A percentile compares a stretch with the other conserved stretches of the same genome.
Conservation (phyloP, 1,284 basidiomycete species). For the Cystobasidium slooffiae region DNA sequence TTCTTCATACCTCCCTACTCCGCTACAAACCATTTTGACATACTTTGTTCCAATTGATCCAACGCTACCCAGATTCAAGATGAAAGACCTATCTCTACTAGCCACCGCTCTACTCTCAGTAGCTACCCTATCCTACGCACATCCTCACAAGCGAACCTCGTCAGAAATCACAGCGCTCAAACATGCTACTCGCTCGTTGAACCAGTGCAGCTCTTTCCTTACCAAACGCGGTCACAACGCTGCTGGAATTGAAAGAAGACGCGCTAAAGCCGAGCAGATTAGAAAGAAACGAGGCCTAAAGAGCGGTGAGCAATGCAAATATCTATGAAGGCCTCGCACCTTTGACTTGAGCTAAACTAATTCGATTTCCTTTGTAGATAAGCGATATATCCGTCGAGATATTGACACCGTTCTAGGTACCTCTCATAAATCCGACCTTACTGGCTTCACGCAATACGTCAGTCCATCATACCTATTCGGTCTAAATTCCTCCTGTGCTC, state of each 20-base stretch:
- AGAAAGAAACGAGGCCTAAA: conserved; percentile 6
- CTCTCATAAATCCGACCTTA: conserved; percentile 5
- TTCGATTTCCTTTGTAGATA: not conserved
- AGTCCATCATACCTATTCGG: conserved; percentile 16
- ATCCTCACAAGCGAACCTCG: conserved; percentile 10
- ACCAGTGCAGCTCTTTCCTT: not conserved
- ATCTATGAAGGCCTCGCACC: not conserved
- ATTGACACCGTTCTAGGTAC: conserved; percentile 6
- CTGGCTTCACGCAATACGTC: conserved; percentile 20
- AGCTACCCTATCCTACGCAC: not conserved
- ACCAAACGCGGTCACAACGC: conserved; percentile 6
- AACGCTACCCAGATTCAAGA: not conserved
- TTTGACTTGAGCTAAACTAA: not conserved
- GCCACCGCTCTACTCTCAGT: not conserved
- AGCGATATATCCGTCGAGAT: conserved; percentile 3
- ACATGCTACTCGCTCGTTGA: conserved; percentile 8
- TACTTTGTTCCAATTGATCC: no score
- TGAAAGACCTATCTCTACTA: not conserved
- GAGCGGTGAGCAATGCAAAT: not conserved
- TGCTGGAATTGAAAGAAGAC: not conserved
- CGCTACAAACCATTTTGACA: no score
- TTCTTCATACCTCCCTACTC: no score
- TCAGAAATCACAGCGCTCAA: conserved; percentile 6
- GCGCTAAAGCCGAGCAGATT: not conserved
- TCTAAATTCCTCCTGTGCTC: conserved; percentile 15